Conservation (phyloP, 1,284 basidiomycete species). For the Sporisorium exsertum region DNA sequence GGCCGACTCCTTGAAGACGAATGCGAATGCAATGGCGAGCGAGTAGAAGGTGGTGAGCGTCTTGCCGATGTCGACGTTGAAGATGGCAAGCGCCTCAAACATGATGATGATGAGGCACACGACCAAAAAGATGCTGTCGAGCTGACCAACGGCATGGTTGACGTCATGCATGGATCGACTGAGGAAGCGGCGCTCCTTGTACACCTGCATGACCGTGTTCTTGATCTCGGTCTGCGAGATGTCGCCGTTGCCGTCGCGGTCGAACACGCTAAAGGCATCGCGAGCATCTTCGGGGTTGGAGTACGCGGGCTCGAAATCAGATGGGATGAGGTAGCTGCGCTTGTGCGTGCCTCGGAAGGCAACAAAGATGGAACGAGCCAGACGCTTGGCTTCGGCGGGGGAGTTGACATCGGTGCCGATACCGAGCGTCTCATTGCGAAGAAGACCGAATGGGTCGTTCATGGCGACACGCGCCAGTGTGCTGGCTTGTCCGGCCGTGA, state of each 20-base stretch:
- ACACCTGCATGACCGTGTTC: constrained; percentile 73
- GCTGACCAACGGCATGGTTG: constrained; percentile 62
- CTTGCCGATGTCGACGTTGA: constrained; percentile 63
- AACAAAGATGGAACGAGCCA: constrained; percentile 78
- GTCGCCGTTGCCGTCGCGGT: constrained; percentile 79
- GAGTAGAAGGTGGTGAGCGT: constrained; percentile 66
- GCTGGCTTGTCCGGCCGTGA: constrained; percentile 45
- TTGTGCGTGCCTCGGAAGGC: constrained; percentile 73
- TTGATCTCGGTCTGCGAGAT: constrained; percentile 83
- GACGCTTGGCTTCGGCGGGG: constrained; percentile 71
- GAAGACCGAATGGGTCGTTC: constrained; percentile 49
- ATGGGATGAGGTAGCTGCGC: constrained; percentile 75
- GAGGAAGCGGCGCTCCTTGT: constrained; percentile 67
- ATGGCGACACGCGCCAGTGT: constrained; percentile 60
- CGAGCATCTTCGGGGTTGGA: constrained; percentile 74
- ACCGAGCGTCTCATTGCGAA: constrained; percentile 56
- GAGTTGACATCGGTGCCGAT: constrained; percentile 64
- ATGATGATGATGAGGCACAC: constrained; percentile 58
- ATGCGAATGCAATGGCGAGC: constrained; percentile 65
- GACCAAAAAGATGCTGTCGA: constrained; percentile 58
- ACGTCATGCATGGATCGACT: constrained; percentile 64
- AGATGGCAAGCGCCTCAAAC: constrained; percentile 66
- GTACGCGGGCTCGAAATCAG: constrained; percentile 80
- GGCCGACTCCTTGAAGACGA: constrained; percentile 67
- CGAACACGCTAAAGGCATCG: constrained; percentile 79